Evolutionary conservation across 1,284 basidiomycete genomes (phyloP).

Genomic region (Sporisorium scitamineum): DNA sequence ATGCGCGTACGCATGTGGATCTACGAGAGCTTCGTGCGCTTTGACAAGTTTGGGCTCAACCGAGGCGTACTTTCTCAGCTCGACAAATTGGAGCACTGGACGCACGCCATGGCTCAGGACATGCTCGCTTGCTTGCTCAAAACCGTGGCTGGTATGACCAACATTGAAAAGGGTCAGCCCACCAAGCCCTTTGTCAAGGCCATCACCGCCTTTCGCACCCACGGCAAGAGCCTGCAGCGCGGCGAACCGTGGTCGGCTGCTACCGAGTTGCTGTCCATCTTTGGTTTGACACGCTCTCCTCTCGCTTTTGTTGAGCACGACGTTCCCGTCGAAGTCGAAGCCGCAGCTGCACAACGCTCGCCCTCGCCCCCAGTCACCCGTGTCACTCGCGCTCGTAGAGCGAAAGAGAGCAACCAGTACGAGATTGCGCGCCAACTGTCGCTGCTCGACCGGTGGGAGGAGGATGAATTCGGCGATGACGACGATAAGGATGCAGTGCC

Average conservation of each 20-base stretch:
- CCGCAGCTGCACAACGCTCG: conserved; percentile 31
- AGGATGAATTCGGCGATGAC: conserved; percentile 32
- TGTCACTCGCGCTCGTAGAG: conserved; percentile 28
- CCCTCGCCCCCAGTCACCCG: conserved; percentile 25
- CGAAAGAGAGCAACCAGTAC: conserved; percentile 39
- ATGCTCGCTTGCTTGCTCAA: conserved; percentile 51
- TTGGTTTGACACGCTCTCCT: conserved; percentile 13
- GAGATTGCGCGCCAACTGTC: conserved; percentile 37
- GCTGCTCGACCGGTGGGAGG: conserved; percentile 39
- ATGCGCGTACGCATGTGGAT: conserved; percentile 60
- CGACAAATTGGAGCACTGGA: conserved; percentile 58
- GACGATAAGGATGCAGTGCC: conserved; percentile 19
- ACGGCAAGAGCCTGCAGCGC: conserved; percentile 36
- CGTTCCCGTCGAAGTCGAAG: conserved; percentile 41
- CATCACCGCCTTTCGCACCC: conserved; percentile 33
- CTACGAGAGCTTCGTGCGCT: conserved; percentile 61
- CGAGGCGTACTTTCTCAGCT: conserved; percentile 43
- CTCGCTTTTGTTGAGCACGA: conserved; percentile 46
- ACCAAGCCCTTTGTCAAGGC: conserved; percentile 32
- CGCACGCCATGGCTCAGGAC: conserved; percentile 46
- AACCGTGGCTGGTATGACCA: conserved; percentile 46
- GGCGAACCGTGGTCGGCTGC: conserved; percentile 56
- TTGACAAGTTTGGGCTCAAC: conserved; percentile 55
- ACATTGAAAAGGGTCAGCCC: conserved; percentile 52
- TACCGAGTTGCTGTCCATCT: conserved; percentile 19